Base-by-base conservation (phyloP, 2,329 filamentous ascomycete species). In the Penicillium sumatraense region DNA sequence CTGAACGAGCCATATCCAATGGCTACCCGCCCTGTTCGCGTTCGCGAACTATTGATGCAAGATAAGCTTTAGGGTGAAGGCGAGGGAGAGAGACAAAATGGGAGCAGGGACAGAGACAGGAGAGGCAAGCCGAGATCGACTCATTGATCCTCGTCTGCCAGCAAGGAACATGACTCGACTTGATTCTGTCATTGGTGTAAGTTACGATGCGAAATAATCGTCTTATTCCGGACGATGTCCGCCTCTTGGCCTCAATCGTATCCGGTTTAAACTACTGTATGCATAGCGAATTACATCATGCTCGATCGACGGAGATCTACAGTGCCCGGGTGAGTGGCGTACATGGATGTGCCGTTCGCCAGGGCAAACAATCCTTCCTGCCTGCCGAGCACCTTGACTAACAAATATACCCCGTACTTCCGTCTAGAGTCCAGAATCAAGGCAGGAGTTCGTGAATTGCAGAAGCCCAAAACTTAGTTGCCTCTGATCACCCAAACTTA, bases 31-130 rank as follows among this genome's bases (percentile, higher is more conserved):
- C 14, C 38, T 26, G 41, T 23, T 47, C 41, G 51, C 3, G 14
- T 49, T 26, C 5, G 27, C 16, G 40, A 36, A 58, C 50, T 55
- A 58, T 52, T 54, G 35, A 60, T 54, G 61, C 62, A 59, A 62
- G 62, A 56, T 63, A 60, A 46, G 49, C 53, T 62, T 57, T 46
- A 8, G n/a, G 27, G 20, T 42, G 40, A 38, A 48, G 48, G 50
- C 42, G 41, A 29, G 49, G 41, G 47, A 29, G 35, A 20, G 27
- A 27, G 27, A 33, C 16, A 38, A 38, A 16, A 16, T 7, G 14
- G 4, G 33, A 21, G 14, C 10, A 21, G 14, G 9, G 11, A 10
- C 16, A 49, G 42, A 27, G 14, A 27, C 23, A 27, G 24, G 18
- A 23, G 23, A 10, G 5, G 36, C 9, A 5, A 14, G 24, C 14